Evolutionary conservation across 495 filamentous ascomycete species (phyloP).

Genomic region (Penicillium simplicissimum): DNA sequence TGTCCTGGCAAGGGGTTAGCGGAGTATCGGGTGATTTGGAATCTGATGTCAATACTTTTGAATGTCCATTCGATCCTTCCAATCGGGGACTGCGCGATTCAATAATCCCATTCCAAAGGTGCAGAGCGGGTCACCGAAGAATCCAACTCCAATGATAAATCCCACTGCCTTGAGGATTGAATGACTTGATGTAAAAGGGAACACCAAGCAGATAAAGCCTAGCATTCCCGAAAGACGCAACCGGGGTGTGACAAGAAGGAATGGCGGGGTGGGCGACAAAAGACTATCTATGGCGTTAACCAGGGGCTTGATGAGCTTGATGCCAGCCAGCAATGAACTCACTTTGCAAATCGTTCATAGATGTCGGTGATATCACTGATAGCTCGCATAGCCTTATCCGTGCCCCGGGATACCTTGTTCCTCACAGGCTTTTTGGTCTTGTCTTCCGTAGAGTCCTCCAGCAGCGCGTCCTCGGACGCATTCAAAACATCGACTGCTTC

Average conservation of each 20-base stretch:
- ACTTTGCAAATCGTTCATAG: slow-evolving; percentile 82
- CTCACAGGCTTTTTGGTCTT: slow-evolving; percentile 86
- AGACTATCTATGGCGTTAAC: slow-evolving; percentile 47
- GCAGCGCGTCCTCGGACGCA: slow-evolving; percentile 59
- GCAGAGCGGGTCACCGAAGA: slow-evolving; percentile 81
- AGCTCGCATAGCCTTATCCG: slow-evolving; percentile 74
- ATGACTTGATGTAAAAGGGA: slow-evolving; percentile 67
- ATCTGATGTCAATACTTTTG: slow-evolving; percentile 52
- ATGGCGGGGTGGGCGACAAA: slow-evolving; percentile 76
- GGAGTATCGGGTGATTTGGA: neutral
- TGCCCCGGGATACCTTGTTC: slow-evolving; percentile 72
- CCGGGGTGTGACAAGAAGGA: slow-evolving; percentile 61
- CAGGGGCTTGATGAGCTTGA: neutral
- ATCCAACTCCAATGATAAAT: slow-evolving; percentile 67
- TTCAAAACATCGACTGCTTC: slow-evolving; percentile 61
- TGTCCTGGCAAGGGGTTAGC: slow-evolving; percentile 48
- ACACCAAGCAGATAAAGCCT: slow-evolving; percentile 54
- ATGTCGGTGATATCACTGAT: slow-evolving; percentile 72
- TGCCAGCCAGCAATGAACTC: slow-evolving; percentile 22
- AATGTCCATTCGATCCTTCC: slow-evolving; percentile 72
- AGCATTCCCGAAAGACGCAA: slow-evolving; percentile 64
- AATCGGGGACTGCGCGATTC: slow-evolving; percentile 68
- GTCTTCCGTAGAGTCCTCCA: slow-evolving; percentile 59
- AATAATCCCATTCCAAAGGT: slow-evolving; percentile 57
- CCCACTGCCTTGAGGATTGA: slow-evolving; percentile 69